Evolutionary conservation across 108 stramenopile genomes (phyloP).

Genomic region (Pseudonitzschia delicatissima): DNA sequence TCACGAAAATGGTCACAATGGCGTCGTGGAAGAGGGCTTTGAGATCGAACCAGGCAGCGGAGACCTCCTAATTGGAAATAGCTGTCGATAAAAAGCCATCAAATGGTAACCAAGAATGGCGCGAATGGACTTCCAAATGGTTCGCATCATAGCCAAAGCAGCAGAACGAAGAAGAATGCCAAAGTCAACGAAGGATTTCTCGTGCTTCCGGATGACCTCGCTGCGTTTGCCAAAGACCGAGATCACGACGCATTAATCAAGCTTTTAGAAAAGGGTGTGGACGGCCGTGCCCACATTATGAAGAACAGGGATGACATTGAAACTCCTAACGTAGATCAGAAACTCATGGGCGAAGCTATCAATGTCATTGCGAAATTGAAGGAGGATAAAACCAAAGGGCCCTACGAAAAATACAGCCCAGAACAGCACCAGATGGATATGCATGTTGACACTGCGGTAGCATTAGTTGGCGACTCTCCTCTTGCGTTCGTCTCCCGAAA

Average conservation of each 20-base stretch:
- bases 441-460: conserved; percentile 68
- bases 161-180: not conserved
- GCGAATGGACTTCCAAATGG: not conserved
- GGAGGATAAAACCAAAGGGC: conserved; percentile 27
- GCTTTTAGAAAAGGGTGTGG: conserved; percentile 57
- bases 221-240: conserved; percentile 55
- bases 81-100: not conserved
- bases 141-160: not conserved
- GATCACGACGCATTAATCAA: conserved; percentile 54
- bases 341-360: conserved; percentile 28
- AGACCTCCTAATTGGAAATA: not conserved
- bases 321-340: conserved; percentile 26
- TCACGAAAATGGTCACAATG: not conserved
- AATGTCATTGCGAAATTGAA: conserved; percentile 44
- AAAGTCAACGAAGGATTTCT: not conserved
- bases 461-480: conserved; percentile 60
- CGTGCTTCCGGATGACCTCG: conserved; percentile 33
- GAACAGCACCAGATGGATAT: conserved; percentile 39
- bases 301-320: conserved; percentile 24
- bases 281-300: not conserved
- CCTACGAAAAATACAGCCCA: conserved; percentile 32
- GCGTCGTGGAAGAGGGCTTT: not conserved
- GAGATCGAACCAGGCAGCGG: not conserved
- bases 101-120: not conserved
- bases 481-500: conserved; percentile 61